Conservation (phyloP, 306 rosid species). For the Quercus agrifolia region DNA sequence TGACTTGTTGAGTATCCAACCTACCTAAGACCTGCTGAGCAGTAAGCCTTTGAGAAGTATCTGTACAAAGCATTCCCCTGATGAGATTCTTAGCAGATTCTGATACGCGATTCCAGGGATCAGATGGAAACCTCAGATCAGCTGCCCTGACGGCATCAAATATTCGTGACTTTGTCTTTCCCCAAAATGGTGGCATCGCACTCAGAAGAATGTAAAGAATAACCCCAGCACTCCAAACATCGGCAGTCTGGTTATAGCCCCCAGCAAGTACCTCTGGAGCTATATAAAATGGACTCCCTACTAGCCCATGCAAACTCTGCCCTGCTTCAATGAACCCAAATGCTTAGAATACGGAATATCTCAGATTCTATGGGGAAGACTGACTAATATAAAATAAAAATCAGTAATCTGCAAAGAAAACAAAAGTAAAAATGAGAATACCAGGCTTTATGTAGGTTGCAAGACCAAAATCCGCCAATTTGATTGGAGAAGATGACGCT, state of each 20-base stretch:
- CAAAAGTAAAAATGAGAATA: slow-evolving; percentile 26
- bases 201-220: slow-evolving; percentile 81
- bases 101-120: slow-evolving; percentile 64
- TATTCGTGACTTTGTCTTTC: slow-evolving; percentile 78
- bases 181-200: slow-evolving; percentile 89
- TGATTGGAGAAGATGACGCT: slow-evolving; percentile 71
- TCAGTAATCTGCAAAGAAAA: slow-evolving; percentile 14
- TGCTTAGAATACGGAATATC: slow-evolving; percentile 23
- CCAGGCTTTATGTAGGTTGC: slow-evolving; percentile 90
- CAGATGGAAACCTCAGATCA: slow-evolving; percentile 63
- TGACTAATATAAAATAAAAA: not conserved
- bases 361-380: not conserved
- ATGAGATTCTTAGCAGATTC: slow-evolving; percentile 71
- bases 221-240: slow-evolving; percentile 89
- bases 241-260: slow-evolving; percentile 82
- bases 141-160: slow-evolving; percentile 75
- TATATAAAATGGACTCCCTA: slow-evolving; percentile 91
- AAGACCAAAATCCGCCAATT: slow-evolving; percentile 87
- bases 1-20: slow-evolving; percentile 5
- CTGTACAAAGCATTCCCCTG: slow-evolving; percentile 67
- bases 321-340: slow-evolving; percentile 53
- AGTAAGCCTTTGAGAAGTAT: slow-evolving; percentile 67
- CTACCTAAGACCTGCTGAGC: slow-evolving; percentile 74
- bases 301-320: slow-evolving; percentile 77
- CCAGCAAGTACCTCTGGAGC: slow-evolving; percentile 89